Percentiles rank a stretch among this genome's conserved stretches.
These are phyloP conservation scores for Fraxinus floribunda DNA, from an alignment of 305 asterid species.

Conservation along the genomic window DNA sequence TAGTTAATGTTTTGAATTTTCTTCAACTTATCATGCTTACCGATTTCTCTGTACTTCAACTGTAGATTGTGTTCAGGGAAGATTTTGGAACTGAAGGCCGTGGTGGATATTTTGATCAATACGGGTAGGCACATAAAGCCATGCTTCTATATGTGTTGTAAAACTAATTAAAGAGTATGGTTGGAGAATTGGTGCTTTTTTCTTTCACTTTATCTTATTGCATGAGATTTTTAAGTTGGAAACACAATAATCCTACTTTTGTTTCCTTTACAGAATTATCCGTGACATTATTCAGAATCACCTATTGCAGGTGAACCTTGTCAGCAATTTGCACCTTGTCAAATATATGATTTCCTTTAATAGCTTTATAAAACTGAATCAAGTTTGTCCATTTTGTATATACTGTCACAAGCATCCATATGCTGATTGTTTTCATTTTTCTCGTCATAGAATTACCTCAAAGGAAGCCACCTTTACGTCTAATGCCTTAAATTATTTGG, in stretches of 20 bases:
- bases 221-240: background rate
- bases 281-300: conserved; percentile 90
- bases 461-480: background rate
- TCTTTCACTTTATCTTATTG: conserved; percentile 6
- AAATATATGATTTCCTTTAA: background rate
- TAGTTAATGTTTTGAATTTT: background rate
- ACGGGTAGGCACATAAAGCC: conserved; percentile 55
- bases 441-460: background rate
- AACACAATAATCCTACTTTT: background rate
- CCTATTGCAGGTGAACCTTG: conserved; percentile 62
- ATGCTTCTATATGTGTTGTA: conserved; percentile 5
- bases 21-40: background rate
- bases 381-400: conserved; percentile 1
- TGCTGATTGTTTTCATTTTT: background rate
- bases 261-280: conserved; percentile 57
- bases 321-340: background rate
- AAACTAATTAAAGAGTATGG: conserved; percentile 9
- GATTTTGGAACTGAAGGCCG: conserved; percentile 98
- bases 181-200: conserved; percentile 2
- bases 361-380: conserved; percentile 8
- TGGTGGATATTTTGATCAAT: conserved; percentile 93
- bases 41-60: conserved; percentile 15
- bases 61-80: conserved; percentile 91
- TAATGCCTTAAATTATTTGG: background rate
- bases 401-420: background rate